Evolutionary conservation across 2,329 filamentous ascomycete species (phyloP), one percentile per base, ranked within the genome.

Genomic region (Beauveria brongniartii): DNA sequence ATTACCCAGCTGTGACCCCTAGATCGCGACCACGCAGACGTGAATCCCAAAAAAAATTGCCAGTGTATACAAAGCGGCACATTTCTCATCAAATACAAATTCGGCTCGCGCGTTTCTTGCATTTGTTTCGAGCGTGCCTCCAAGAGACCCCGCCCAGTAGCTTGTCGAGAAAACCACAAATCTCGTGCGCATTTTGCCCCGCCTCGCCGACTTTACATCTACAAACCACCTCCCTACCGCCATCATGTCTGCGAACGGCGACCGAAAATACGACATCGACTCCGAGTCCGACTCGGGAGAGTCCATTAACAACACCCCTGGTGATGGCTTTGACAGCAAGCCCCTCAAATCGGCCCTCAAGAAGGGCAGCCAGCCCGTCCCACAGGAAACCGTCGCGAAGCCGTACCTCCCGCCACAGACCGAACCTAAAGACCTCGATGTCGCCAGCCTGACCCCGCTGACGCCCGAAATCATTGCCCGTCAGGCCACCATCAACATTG

Each of bases 401-500:
- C 80, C 81, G 59, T 70, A 72, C 64, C 77, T 84, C 62, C 94
- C 94, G 69, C 90, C 92, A 68, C 94, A 99, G 80, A 96, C 94
- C 67, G 90, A 99, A 68, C 91, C 94, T 70, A 86, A 89, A 74
- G 88, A 92, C 69, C 84, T 99, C 71, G 91, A 97, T 71, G 83
- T 97, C 70, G 83, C 85, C 67, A 85, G 78, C 58, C 81, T 99
- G 69, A 91, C 83, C 67, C 93, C 94, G 62, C 81, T 97, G 69
- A 95, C 93, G 18, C 92, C 92, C 67, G 93, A 97, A 75, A 97
- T 99, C 73, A 99, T 99, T 72, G 91, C 92, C 64, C 86, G 94
- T 71, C 94, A 99, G 83, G 94, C 94, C 61, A 99, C 94, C 61
- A 97, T 97, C 82, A 97, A 97, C 79, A 97, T 97, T 70, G 94